Evolutionary conservation across 495 filamentous ascomycete genomes (phyloP).

Genomic region (Aspergillus indologenus): DNA sequence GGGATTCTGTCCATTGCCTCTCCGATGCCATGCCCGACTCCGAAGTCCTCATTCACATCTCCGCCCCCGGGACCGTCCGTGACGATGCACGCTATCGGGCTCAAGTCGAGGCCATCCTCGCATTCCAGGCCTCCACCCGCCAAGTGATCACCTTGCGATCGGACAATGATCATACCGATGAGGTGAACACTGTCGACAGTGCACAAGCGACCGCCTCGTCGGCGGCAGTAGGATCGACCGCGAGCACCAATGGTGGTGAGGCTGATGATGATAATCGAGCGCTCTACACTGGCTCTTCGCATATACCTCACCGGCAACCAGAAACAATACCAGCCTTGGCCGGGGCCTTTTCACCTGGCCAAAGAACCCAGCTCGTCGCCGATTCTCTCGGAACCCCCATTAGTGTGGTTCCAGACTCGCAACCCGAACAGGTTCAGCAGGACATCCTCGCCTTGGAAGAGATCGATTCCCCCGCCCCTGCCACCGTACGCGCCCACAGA

Average conservation of each 20-base stretch:
- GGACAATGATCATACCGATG: neutral
- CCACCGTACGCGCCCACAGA: neutral
- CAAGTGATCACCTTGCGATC: slow-evolving; percentile 19
- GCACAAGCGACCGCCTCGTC: neutral
- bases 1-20: neutral
- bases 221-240: neutral
- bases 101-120: slow-evolving; percentile 58
- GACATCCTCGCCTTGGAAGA: slow-evolving; percentile 10
- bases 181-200: neutral
- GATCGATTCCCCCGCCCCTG: slow-evolving; percentile 10
- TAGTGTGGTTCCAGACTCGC: slow-evolving; percentile 49
- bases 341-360: neutral
- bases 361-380: neutral
- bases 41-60: slow-evolving; percentile 69
- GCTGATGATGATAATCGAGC: neutral
- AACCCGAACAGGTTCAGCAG: slow-evolving; percentile 19
- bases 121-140: slow-evolving; percentile 48
- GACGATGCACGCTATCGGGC: slow-evolving; percentile 65
- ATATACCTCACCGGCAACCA: neutral
- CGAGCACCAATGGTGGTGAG: neutral
- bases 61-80: slow-evolving; percentile 55
- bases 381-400: slow-evolving; percentile 43
- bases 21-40: slow-evolving; percentile 18
- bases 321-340: neutral
- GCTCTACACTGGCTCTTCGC: neutral